Base-by-base conservation (phyloP, 225 moss, liverwort and hornwort species). In the Neckera pumila region DNA sequence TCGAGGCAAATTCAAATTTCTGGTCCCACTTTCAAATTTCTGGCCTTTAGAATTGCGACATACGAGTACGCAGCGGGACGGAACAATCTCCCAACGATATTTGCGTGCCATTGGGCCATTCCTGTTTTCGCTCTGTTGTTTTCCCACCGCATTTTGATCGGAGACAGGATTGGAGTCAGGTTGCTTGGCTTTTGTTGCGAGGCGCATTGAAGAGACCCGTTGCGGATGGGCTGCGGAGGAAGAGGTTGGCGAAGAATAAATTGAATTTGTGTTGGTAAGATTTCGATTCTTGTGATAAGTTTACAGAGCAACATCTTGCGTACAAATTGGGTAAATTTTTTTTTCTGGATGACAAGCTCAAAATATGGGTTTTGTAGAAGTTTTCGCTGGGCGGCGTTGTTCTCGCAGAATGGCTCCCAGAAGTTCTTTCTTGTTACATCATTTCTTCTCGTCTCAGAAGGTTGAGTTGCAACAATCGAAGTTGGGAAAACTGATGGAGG, bases 1-100 rank as follows among this genome's bases (percentile, higher is more conserved):
- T 36, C 69, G 54, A 53, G 80, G 73, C 87, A 58, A 79, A 83
- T 79, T 92, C 90, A 90, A 92, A 92, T 82, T 83, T 61, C 42
- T n/a, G 65, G 47, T 60, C n/a, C 63, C 33, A 13, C 58, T 43
- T 92, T 92, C 88, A 88, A 92, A 88, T 86, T 86, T 47, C 49
- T 36, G 38, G 47, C 26, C 54, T 33, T 26, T 2, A 71, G 47
- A 28, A 57, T 33, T 74, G 59, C 49, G 49, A 22, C 60, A 17
- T 13, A 19, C n/a, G n/a, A n/a, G n/a, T n/a, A n/a, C 18, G 34
- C 30, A 65, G 40, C 22, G 49, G 17, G 72, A 59, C 30, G 49
- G 59, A 40, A 28, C 64, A 22, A 21, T 6, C 56, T 45, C 20
- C 8, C 30, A 19, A n/a, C 43, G 4, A 65, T 4, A 58, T 66